Percentiles rank a stretch among this genome's conserved stretches.
Evolutionary conservation across 2,329 filamentous ascomycete species (phyloP).

Genomic region (Cladosporium halotolerans): DNA sequence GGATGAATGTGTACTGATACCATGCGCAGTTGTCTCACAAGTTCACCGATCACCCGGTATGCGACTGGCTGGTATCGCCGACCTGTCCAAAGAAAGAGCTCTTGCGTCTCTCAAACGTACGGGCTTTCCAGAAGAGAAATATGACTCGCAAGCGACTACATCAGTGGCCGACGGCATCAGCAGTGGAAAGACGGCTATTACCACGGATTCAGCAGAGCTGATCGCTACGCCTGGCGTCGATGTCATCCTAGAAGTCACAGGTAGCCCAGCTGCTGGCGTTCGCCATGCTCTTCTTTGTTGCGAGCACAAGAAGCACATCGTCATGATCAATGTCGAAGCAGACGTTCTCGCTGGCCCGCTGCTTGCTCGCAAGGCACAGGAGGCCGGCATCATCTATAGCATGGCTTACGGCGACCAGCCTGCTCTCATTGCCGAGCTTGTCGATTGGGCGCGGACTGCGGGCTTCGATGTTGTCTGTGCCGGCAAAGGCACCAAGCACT

Average conservation of each 20-base stretch:
- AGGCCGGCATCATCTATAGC: constrained; percentile 43
- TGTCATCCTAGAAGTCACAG: constrained; percentile 41
- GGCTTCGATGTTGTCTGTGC: constrained; percentile 43
- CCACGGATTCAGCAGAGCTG: constrained; percentile 37
- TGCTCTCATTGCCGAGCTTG: constrained; percentile 39
- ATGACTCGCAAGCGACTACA: constrained; percentile 30
- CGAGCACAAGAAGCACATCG: constrained; percentile 45
- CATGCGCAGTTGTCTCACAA: constrained; percentile 35
- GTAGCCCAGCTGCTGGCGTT: constrained; percentile 40
- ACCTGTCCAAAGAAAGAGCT: constrained; percentile 38
- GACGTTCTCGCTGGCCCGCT: constrained; percentile 41
- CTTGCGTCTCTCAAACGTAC: constrained; percentile 37
- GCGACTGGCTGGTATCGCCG: constrained; percentile 39
- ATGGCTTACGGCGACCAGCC: constrained; percentile 45
- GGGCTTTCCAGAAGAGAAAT: constrained; percentile 36
- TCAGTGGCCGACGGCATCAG: constrained; percentile 37
- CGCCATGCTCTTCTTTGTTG: constrained; percentile 40
- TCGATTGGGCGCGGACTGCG: constrained; percentile 40
- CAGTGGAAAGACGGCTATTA: constrained; percentile 37
- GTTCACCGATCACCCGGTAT: constrained; percentile 39
- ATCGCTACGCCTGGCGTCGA: constrained; percentile 41
- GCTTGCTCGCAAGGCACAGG: constrained; percentile 36
- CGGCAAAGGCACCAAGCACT: constrained; percentile 43
- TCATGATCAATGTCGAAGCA: constrained; percentile 45
- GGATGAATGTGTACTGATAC: neutral